phyloP scores from a whole-genome alignment of 2,329 filamentous ascomycete species.

The Dendrostoma leiphaemia region DNA sequence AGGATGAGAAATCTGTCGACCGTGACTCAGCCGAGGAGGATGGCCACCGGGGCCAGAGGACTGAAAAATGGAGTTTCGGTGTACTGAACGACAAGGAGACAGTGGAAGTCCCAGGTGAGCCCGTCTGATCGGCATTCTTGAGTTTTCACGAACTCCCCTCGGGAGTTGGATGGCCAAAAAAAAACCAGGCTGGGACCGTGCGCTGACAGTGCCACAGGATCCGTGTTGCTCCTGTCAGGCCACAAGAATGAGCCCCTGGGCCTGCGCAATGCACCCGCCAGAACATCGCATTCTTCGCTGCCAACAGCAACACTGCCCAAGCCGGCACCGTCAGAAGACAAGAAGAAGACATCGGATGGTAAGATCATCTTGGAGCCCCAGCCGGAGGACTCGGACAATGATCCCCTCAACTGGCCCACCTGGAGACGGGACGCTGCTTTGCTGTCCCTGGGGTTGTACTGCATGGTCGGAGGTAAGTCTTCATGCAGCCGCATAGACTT shows the following conservation, averaged over 20 bases:
- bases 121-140: neutral
- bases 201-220: constrained; percentile 39
- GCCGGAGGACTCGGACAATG: constrained; percentile 85
- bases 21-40: constrained; percentile 11
- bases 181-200: neutral
- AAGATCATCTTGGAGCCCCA: constrained; percentile 87
- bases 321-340: constrained; percentile 29
- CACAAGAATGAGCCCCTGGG: constrained; percentile 60
- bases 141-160: too few species aligned
- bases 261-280: constrained; percentile 53
- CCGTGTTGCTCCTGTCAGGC: constrained; percentile 54
- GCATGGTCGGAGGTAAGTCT: constrained; percentile 69
- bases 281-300: constrained; percentile 58
- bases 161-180: neutral
- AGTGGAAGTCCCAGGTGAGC: constrained; percentile 80
- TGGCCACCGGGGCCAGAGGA: neutral
- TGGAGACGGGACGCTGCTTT: constrained; percentile 80
- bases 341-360: constrained; percentile 74
- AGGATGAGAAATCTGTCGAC: neutral
- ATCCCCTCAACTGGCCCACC: constrained; percentile 87
- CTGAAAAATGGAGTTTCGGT: constrained; percentile 63
- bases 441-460: constrained; percentile 84
- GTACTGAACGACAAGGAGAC: constrained; percentile 79
- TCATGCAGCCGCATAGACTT: neutral
- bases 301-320: constrained; percentile 37